These are phyloP conservation scores for Purshia tridentata DNA, from an alignment of 306 rosid genomes.

Conservation along the genomic window DNA sequence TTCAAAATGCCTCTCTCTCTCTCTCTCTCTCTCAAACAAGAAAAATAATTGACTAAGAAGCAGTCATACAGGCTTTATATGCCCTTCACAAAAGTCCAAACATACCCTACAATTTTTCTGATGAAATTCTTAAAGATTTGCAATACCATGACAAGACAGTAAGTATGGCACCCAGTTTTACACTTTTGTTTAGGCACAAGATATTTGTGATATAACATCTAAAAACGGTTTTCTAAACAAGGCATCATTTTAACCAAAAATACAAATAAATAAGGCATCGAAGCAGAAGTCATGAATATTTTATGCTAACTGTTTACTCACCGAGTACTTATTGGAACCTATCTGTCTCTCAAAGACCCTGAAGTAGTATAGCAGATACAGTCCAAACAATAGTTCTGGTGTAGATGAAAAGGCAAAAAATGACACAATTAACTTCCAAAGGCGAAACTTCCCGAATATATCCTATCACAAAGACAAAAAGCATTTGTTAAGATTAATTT, in stretches of 20 bases:
- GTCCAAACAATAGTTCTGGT: slow-evolving; percentile 92
- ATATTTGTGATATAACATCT: neutral
- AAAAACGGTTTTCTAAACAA: neutral
- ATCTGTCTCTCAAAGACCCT: slow-evolving; percentile 98
- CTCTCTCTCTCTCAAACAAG: neutral
- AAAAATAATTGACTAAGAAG: neutral
- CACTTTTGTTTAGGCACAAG: neutral
- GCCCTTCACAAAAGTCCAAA: neutral
- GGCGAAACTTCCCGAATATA: slow-evolving; percentile 71
- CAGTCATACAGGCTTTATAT: neutral
- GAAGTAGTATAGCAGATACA: slow-evolving; percentile 90
- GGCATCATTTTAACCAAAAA: neutral
- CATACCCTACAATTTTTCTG: neutral
- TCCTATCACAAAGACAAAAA: slow-evolving; percentile 56
- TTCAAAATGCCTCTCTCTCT: neutral
- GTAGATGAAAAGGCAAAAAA: slow-evolving; percentile 83
- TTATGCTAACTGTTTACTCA: slow-evolving; percentile 35
- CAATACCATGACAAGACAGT: neutral
- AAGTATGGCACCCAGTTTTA: neutral
- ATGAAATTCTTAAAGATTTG: neutral
- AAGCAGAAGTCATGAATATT: slow-evolving; percentile 2
- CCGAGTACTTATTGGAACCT: slow-evolving; percentile 90
- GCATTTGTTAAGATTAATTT: neutral
- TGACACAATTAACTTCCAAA: slow-evolving; percentile 78
- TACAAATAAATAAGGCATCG: neutral